Conservation (phyloP, 2,329 filamentous ascomycete species). For the Stagonosporopsis rhizophila region DNA sequence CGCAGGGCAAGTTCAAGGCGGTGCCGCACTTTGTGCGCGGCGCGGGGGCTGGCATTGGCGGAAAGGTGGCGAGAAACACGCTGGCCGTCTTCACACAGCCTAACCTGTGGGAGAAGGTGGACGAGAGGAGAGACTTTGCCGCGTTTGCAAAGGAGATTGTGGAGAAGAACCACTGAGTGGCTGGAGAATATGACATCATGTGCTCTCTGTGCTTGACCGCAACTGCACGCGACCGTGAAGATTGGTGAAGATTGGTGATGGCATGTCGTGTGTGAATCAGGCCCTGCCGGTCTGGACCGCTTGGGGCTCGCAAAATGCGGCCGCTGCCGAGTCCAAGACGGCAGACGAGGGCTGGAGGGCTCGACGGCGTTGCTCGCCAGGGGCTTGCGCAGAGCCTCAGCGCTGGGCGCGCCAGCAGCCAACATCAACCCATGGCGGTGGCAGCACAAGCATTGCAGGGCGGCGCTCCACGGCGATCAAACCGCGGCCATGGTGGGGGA, state of each 20-base stretch:
- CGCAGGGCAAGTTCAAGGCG: constrained; percentile 86
- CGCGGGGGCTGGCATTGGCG: constrained; percentile 62
- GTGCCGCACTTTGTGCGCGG: constrained; percentile 96
- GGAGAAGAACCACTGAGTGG: constrained; percentile 53
- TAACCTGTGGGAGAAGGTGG: constrained; percentile 81
- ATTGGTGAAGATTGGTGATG: constrained; percentile 3
- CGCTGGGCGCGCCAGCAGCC: constrained; percentile 5
- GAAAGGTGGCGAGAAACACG: constrained; percentile 71
- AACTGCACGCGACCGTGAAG: constrained; percentile 9
- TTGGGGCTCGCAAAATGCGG: neutral
- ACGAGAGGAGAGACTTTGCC: constrained; percentile 74
- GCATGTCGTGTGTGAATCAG: constrained; percentile 3
- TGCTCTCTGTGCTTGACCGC: constrained; percentile 8
- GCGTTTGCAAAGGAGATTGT: constrained; percentile 70
- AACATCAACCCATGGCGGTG: neutral
- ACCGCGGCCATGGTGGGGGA: constrained; percentile 16
- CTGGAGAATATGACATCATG: constrained; percentile 16
- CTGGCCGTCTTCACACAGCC: constrained; percentile 97
- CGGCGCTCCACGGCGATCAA: constrained; percentile 15
- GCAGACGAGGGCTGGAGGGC: neutral
- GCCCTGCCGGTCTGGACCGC: constrained; percentile 9
- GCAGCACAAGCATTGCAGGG: no score
- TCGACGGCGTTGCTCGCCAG: neutral
- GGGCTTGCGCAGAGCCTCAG: constrained; percentile 15
- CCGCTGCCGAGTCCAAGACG: constrained; percentile 12